Evolutionary conservation across 2,329 filamentous ascomycete genomes (phyloP), one percentile per base, ranked within the genome.

Genomic region (Nigrospora osmanthi): DNA sequence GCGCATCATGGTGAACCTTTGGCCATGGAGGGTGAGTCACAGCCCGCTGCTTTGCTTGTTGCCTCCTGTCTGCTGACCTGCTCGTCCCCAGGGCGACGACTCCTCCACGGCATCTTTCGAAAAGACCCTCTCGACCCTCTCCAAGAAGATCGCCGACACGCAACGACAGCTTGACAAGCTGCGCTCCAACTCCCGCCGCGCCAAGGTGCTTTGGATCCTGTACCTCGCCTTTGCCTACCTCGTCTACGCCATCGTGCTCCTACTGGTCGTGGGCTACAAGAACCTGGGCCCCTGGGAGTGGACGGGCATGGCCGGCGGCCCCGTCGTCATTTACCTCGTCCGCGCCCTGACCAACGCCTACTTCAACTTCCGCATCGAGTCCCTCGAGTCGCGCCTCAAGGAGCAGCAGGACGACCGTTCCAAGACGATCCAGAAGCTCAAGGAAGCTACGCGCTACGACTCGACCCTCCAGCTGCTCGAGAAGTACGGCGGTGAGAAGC

Each of bases 361-460:
- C 65, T 98, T 88, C 68, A 85, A 84, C 55, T 94, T 87, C 62
- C 87, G 89, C 49, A 84, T 93, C 56, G 78, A 84, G 17, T 80
- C 73, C 14, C 75, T 87, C 11, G 79, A 85, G 53, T 65, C 73
- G 35, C 77, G 84, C 35, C 74, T 97, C 30, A 85, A 91, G 55
- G 78, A 78, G 16, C 76, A 90, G 33, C 81, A 90, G 57, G 79
- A 81, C 44, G 87, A 96, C 64, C 82, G 91, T 44, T 81, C 87
- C 47, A 81, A 81, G 55, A 95, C 90, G 2, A 97, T 98, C 52
- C 85, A 95, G 62, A 90, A 90, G 66, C 80, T 98, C 51, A 98
- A 98, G 67, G 83, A 85, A 47, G 90, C 90, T 23, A 98, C 93
- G 32, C 95, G 87, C 64, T 98, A 96, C 69, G 88, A 97, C 65